A percentile compares a stretch with the other conserved stretches of the same genome.
Evolutionary conservation across 352 stramenopile genomes (phyloP).

Genomic region (Phytophthora podocarpi): DNA sequence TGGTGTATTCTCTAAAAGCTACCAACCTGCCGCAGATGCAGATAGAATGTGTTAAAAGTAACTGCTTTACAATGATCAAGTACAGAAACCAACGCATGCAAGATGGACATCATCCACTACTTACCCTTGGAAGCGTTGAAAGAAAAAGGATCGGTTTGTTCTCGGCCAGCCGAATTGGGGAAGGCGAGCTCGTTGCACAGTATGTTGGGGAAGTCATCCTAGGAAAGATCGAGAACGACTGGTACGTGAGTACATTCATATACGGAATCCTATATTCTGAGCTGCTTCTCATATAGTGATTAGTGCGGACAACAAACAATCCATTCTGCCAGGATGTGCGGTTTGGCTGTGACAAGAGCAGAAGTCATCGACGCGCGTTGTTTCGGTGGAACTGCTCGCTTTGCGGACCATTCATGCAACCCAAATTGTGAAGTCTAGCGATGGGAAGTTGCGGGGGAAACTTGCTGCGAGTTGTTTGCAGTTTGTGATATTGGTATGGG

Average conservation of each 20-base stretch:
- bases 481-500: background rate
- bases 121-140: background rate
- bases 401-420: slow-evolving; percentile 2
- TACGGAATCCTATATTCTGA: background rate
- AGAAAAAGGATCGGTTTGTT: slow-evolving; percentile 1
- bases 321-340: background rate
- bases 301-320: too few species aligned
- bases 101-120: background rate
- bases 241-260: background rate
- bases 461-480: background rate
- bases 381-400: background rate
- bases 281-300: too few species aligned
- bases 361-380: background rate
- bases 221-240: background rate
- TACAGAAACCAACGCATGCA: slow-evolving; percentile 8
- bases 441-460: slow-evolving; percentile 4
- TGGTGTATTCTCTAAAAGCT: too few species aligned
- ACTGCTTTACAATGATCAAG: background rate
- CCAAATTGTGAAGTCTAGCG: background rate
- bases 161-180: background rate
- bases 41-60: background rate
- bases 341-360: background rate
- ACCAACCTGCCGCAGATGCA: too few species aligned
- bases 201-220: slow-evolving; percentile 2
- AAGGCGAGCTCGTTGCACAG: background rate